Base-by-base conservation (phyloP, 1,284 basidiomycete genomes). In the Chalciporus piperatoides region DNA sequence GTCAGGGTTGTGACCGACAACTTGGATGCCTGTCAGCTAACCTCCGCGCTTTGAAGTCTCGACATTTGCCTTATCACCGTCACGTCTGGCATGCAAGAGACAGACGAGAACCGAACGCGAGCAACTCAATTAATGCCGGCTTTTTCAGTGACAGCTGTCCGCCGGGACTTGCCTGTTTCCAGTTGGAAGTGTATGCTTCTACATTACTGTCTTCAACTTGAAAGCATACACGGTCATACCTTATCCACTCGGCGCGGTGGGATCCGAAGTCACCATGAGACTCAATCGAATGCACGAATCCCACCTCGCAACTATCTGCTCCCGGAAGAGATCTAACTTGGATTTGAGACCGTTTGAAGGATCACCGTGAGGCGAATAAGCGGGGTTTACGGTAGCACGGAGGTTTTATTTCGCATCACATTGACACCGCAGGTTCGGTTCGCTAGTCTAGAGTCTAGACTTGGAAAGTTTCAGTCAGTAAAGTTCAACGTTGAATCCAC, bases 381-480 rank as follows among this genome's bases (percentile, higher is more conserved):
- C 46, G 45, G 36, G 27, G 14, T 37, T 63, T 60, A 64, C 59
- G 59, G 46, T 46, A 60, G 15, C 1, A 36, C 46, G 30, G n/a
- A 37, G 19, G 24, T 44, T n/a, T 40, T 40, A 41, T 44, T 37
- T 30, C 25, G 46, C 53, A 44, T 14, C 46, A 17, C 41, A 56
- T 30, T 61, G 52, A 46, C 54, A 44, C 28, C 19, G 39, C 54
- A 33, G 42, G 44, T 43, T 23, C 27, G 30, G 30, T 41, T 11
- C 44, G 9, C 28, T 41, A 47, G 57, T 53, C 23, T 55, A 51
- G 49, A 49, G 59, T 54, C 49, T 63, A 61, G 59, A 24, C 35
- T 42, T 2, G 39, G 37, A 28, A 0, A 6, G 28, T 41, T 8
- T 35, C n/a, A 37, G 36, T 15, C 25, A 17, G 24, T 10, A 42